Percentiles rank a stretch among this genome's conserved stretches.
Evolutionary conservation across 1,284 basidiomycete genomes (phyloP).

Genomic region (Baeospora myosura): DNA sequence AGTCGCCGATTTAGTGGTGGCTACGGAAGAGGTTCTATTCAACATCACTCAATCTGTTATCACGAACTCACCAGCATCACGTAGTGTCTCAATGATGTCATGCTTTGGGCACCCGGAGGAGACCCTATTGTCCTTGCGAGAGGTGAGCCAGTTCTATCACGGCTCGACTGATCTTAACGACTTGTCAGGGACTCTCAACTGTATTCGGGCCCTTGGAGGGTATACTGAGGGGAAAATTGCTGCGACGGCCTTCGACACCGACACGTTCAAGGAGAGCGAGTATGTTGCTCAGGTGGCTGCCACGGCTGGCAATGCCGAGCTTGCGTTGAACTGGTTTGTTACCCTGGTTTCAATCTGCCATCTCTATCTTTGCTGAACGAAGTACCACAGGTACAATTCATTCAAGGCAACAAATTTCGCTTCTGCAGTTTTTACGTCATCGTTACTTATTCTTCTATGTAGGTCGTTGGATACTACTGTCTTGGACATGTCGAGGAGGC

Average conservation of each 20-base stretch:
- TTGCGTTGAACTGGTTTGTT: constrained; percentile 53
- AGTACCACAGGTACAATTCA: constrained; percentile 46
- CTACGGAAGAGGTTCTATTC: constrained; percentile 52
- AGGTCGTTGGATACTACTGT: constrained; percentile 57
- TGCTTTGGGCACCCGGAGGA: constrained; percentile 45
- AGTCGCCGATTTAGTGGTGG: constrained; percentile 54
- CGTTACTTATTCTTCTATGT: background rate
- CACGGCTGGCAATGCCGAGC: constrained; percentile 38
- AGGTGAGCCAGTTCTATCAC: constrained; percentile 28
- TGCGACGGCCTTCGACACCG: constrained; percentile 52
- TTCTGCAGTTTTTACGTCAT: background rate
- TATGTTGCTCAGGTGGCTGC: constrained; percentile 37
- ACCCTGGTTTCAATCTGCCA: constrained; percentile 1
- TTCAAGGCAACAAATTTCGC: constrained; percentile 44
- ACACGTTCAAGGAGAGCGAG: constrained; percentile 48
- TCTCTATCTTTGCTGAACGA: constrained; percentile 6
- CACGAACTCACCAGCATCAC: background rate
- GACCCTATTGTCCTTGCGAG: constrained; percentile 48
- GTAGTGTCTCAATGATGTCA: constrained; percentile 46
- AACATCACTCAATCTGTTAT: background rate
- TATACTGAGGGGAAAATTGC: constrained; percentile 41
- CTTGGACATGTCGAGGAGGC: constrained; percentile 52
- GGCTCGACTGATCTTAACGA: background rate
- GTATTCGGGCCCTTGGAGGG: constrained; percentile 55
- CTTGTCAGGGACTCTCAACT: constrained; percentile 45